Evolutionary conservation across 768 basidiomycete species (phyloP), one percentile per base, ranked within the genome.

Genomic region (Tylopilus vinaceipallidus): DNA sequence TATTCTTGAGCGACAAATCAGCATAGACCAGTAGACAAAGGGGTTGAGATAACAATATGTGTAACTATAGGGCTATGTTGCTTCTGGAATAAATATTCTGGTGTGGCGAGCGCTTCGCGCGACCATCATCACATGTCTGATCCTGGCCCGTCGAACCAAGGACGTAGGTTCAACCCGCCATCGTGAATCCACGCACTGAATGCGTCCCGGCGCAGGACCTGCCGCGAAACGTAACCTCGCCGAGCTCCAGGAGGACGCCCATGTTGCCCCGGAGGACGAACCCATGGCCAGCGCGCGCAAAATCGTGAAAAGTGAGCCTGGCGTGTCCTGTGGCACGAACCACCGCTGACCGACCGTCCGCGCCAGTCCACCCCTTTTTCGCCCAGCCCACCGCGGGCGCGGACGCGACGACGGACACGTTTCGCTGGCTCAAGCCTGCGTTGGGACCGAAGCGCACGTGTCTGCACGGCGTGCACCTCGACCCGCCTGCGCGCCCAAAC

Each of bases 1-100:
- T 87, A 12, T 93, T 86, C 62, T 73, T 98, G 61, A 93, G 90
- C 55, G 84, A 89, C 71, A 95, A 92, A 68, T 73, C 54, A 0
- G 52, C 43, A 33, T 65, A 43, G 43, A 41, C n/a, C 38, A 34
- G 13, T 63, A 64, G 52, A 54, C 45, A 40, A 26, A 20, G 26
- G 53, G 35, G 26, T 20, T 9, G 24, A 29, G 27, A 20, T 39
- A 19, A 44, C 24, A 13, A 11, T 42, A 24, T 42, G 49, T 61
- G 62, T 62, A 64, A 29, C 46, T 47, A 41, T 44, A 10, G 44
- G 14, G 50, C 33, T 2, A 23, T 23, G 45, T 48, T 47, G 45
- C 29, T 36, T 38, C 23, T 20, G 17, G 44, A 27, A 39, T 63
- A 56, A 51, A 51, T 49, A 57, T 63, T 48, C 17, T 42, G 34